Conservation (phyloP, 495 filamentous ascomycete genomes). For the Penicillium pancosmium region DNA sequence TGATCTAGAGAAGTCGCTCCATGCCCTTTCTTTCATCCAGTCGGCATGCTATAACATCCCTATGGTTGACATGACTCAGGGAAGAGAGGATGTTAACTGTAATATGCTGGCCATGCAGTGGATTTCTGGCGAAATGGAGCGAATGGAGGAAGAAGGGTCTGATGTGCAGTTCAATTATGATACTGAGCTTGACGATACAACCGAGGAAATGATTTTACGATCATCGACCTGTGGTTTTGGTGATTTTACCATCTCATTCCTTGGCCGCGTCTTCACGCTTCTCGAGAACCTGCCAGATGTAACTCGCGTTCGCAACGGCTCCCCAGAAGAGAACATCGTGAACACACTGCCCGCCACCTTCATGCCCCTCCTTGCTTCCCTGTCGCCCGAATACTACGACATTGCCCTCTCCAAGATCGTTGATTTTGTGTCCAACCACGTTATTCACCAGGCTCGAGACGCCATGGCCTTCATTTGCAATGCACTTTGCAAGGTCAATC, state of each 20-base stretch:
- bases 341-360: conserved; percentile 94
- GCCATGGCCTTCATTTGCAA: conserved; percentile 99
- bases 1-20: conserved; percentile 93
- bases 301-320: conserved; percentile 80
- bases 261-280: conserved; percentile 93
- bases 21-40: conserved; percentile 93
- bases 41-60: conserved; percentile 93
- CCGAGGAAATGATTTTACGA: conserved; percentile 88
- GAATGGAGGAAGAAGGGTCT: conserved; percentile 87
- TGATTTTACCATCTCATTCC: conserved; percentile 85
- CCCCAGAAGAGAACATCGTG: conserved; percentile 95
- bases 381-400: conserved; percentile 94
- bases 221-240: conserved; percentile 93
- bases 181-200: conserved; percentile 76
- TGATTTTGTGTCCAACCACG: conserved; percentile 90
- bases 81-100: conserved; percentile 65
- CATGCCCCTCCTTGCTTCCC: conserved; percentile 82
- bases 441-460: conserved; percentile 95
- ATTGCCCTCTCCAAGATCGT: conserved; percentile 89
- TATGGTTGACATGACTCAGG: conserved; percentile 77
- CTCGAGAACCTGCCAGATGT: conserved; percentile 94
- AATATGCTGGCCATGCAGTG: conserved; percentile 86
- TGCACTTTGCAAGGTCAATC: conserved; percentile 89
- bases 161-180: conserved; percentile 84
- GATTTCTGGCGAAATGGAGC: conserved; percentile 89